These are phyloP conservation scores for Ehretia macrophylla DNA, from an alignment of 257 asterid species.

Conservation along the genomic window DNA sequence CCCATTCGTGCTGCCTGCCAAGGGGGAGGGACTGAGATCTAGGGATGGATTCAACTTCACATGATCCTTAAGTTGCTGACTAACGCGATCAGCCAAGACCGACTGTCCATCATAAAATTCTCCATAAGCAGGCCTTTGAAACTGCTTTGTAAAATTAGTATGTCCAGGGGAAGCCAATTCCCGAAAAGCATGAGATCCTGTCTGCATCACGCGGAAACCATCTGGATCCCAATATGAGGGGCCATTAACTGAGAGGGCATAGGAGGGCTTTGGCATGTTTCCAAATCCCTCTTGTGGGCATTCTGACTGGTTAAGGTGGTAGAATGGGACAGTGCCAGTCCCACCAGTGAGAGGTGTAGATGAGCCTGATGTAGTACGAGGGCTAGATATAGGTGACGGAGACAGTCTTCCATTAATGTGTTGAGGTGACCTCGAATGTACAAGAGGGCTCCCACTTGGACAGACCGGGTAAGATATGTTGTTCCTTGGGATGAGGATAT, in stretches of 20 bases:
- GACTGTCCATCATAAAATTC: constrained; percentile 63
- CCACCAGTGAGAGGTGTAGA: constrained; percentile 79
- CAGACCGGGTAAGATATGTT: constrained; percentile 53
- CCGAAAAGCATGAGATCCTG: constrained; percentile 60
- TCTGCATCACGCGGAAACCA: constrained; percentile 51
- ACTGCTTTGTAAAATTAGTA: constrained; percentile 53
- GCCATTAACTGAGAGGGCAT: constrained; percentile 37
- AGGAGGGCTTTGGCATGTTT: constrained; percentile 44
- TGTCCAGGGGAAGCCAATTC: constrained; percentile 50
- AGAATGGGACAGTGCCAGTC: constrained; percentile 56
- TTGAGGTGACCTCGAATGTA: constrained; percentile 81
- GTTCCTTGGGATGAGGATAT: constrained; percentile 46
- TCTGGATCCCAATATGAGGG: constrained; percentile 78
- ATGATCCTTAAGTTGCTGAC: constrained; percentile 70
- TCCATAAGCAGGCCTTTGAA: constrained; percentile 41
- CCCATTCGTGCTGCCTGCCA: constrained; percentile 45
- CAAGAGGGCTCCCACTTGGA: constrained; percentile 75
- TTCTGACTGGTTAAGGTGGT: constrained; percentile 45
- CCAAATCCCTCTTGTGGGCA: constrained; percentile 55
- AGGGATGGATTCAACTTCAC: constrained; percentile 44
- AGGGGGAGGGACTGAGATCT: constrained; percentile 50
- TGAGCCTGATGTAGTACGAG: constrained; percentile 72
- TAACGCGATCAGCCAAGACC: constrained; percentile 69
- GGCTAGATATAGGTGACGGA: constrained; percentile 91
- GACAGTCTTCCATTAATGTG: constrained; percentile 81